Base-by-base conservation (phyloP, 306 rosid genomes). In the Cucurbita pepo region DNA sequence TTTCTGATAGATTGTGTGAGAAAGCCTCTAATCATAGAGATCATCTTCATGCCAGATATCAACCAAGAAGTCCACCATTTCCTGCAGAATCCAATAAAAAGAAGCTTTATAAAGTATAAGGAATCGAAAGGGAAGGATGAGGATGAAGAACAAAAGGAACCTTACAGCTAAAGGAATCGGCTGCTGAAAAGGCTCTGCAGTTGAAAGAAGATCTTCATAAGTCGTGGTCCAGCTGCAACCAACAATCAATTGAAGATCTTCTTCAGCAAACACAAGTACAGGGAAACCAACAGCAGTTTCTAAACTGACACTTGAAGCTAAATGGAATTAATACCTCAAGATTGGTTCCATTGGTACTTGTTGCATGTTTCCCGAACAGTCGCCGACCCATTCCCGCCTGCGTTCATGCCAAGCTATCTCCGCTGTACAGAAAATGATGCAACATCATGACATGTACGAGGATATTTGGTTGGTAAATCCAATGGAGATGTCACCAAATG, bases 1-100 rank as follows among this genome's bases (percentile, higher is more conserved):
- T 21, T 45, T 66, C 41, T 66, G 72, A 22, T 19, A 41, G 51
- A 18, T 10, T 65, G 18, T 45, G 3, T 66, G 40, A 66, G 55
- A 47, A 21, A 13, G 34, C 7, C 84, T 86, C 84, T 86, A 87
- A 79, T 87, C 90, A 63, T 79, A 83, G 18, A 87, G 91, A 77
- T 90, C 93, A 50, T 82, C 90, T 73, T 86, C 89, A 0, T 76
- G 84, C 96, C 94, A 91, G 67, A 82, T 72, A 71, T 85, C 86
- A 71, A 87, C 87, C 72, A 89, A 81, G 80, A 84, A 86, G 60
- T 82, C 83, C 60, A 91, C 96, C 89, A 89, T 86, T 70, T 82
- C 88, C 96, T 91, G 88, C 85, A 81, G 63, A 81, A 78, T 13
- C 50, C 75, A 75, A 22, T 10, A 41, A n/a, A 41, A 54, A 52